Conservation (phyloP, 1,139 yeast species). For the Pichia sp. region DNA sequence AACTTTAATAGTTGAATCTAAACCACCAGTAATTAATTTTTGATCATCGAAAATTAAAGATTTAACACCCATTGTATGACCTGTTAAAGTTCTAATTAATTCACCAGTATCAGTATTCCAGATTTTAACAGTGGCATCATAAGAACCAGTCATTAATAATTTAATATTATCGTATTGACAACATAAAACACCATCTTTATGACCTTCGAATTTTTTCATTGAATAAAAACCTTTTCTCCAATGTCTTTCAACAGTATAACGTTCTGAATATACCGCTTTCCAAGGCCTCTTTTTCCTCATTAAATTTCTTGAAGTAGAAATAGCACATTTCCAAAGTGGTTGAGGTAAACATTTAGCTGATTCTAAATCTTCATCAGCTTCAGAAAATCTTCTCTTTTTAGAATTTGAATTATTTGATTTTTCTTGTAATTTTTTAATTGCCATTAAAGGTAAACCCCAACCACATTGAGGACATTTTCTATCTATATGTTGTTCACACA, state of each 20-base stretch:
- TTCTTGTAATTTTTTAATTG: conserved; percentile 66
- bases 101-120: conserved; percentile 85
- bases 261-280: conserved; percentile 90
- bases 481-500: conserved; percentile 98
- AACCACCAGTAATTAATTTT: conserved; percentile 85
- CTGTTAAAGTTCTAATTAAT: conserved; percentile 67
- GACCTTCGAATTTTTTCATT: conserved; percentile 69
- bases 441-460: conserved; percentile 94
- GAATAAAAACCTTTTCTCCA: conserved; percentile 83
- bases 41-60: conserved; percentile 80
- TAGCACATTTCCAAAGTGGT: conserved; percentile 24
- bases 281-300: conserved; percentile 65
- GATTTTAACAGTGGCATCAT: conserved; percentile 79
- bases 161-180: conserved; percentile 74
- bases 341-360: conserved; percentile 20
- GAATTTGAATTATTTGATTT: conserved; percentile 9
- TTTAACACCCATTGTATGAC: conserved; percentile 82
- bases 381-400: conserved; percentile 30
- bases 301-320: conserved; percentile 24
- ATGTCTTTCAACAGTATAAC: conserved; percentile 84
- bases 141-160: conserved; percentile 82
- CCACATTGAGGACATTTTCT: conserved; percentile 97
- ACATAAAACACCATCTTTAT: conserved; percentile 79
- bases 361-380: conserved; percentile 14
- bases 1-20: conserved; percentile 85